Conservation (phyloP, 202 grass and related monocot genomes). For the Brachypodium distachyon region DNA sequence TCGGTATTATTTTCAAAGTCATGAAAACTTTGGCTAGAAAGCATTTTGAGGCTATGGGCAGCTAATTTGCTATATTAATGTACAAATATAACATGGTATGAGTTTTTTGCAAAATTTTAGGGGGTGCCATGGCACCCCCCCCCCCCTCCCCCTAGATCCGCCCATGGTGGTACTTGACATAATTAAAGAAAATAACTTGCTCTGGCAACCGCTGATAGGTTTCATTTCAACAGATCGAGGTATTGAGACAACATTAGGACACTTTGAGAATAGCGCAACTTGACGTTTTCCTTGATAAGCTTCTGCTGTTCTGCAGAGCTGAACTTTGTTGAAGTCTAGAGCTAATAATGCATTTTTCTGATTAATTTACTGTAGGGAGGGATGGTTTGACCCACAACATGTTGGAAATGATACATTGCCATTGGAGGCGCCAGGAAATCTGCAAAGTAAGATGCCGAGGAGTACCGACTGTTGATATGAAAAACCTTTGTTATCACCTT, state of each 20-base stretch:
- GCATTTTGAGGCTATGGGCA: too few relatives aligned
- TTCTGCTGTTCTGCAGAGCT: constrained; percentile 25
- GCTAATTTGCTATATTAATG: too few relatives aligned
- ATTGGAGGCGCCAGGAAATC: constrained; percentile 82
- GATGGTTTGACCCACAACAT: constrained; percentile 99
- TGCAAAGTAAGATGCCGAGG: constrained; percentile 95
- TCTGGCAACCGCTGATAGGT: background rate
- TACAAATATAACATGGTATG: too few relatives aligned
- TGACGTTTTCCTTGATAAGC: background rate
- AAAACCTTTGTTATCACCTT: constrained; percentile 70
- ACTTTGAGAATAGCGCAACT: background rate
- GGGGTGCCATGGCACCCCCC: too few relatives aligned
- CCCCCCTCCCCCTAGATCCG: too few relatives aligned
- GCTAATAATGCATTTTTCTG: constrained; percentile 12
- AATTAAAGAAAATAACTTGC: too few relatives aligned
- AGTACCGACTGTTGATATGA: constrained; percentile 91
- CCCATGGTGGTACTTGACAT: too few relatives aligned
- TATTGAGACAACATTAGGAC: background rate
- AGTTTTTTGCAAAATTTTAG: too few relatives aligned
- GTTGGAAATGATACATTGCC: constrained; percentile 93
- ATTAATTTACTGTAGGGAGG: constrained; percentile 53
- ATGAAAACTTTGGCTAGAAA: too few relatives aligned
- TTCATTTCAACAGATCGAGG: background rate
- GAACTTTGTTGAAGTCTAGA: background rate
- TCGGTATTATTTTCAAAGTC: too few relatives aligned